These are phyloP conservation scores for Lodderomyces pseudojiufengensis DNA, from an alignment of 1,139 yeast genomes.

Conservation along the genomic window DNA sequence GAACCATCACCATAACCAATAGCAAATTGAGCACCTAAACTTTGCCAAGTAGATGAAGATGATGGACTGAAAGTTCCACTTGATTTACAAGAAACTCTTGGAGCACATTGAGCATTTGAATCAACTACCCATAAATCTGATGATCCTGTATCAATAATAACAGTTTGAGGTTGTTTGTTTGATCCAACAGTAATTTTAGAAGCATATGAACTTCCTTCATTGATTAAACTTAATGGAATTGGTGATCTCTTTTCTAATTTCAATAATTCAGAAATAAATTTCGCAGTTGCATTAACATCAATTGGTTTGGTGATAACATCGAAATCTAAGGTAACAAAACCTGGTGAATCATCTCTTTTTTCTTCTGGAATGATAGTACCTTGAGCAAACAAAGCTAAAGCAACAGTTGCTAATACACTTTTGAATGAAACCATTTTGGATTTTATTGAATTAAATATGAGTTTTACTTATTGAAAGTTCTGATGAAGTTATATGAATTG, in stretches of 20 bases:
- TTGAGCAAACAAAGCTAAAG: conserved; percentile 12
- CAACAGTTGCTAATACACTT: conserved; percentile 11
- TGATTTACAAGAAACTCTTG: conserved; percentile 2
- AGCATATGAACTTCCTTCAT: conserved; percentile 8
- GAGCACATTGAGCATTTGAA: conserved; percentile 7
- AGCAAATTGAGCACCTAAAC: conserved; percentile 8
- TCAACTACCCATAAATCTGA: conserved; percentile 26
- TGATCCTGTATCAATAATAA: conserved; percentile 22
- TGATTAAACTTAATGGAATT: conserved; percentile 9
- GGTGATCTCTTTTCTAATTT: conserved; percentile 3
- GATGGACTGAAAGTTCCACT: conserved; percentile 8
- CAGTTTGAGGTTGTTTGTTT: conserved; percentile 13
- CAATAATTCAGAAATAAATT: conserved; percentile 24
- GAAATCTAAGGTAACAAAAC: conserved; percentile 12
- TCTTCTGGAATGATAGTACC: conserved; percentile 11
- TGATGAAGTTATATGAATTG: no score
- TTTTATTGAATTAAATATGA: no score
- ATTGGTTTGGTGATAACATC: conserved; percentile 7
- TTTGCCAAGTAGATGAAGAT: conserved; percentile 8
- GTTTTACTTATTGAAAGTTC: no score
- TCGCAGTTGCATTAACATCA: conserved; percentile 25
- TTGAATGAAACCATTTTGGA: conserved; percentile 11
- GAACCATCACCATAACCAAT: conserved; percentile 14
- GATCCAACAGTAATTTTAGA: conserved; percentile 12
- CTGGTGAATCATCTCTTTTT: conserved; percentile 10